Base-by-base conservation (phyloP, 331 rosid species). In the Rosa hybrid region DNA sequence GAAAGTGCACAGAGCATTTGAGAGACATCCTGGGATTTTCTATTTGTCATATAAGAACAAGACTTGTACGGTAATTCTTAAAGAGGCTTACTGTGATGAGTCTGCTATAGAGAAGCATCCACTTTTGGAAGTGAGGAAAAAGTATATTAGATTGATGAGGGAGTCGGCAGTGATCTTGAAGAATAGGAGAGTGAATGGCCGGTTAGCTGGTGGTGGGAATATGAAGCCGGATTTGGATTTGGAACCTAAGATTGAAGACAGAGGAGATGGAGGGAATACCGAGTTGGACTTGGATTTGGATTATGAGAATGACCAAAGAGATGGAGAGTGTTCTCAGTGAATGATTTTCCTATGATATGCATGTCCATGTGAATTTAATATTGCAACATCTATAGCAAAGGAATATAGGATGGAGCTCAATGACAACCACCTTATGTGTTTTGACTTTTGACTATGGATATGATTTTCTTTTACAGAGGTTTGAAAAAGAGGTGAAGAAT, bases 1-100 rank as follows among this genome's bases (percentile, higher is more conserved):
- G 88, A 94, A 92, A 86, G 85, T 92, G 82, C 98, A 92, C 83
- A 92, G 70, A 77, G 97, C 91, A 17, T 94, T 94, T 76, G 98
- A 94, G 89, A 81, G 98, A 72, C 98, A 94, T 81, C 96, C 96
- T 42, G 89, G 89, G 56, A 85, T 94, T 81, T 94, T 92, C 75
- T 91, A 94, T 70, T 84, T 89, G 69, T 92, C 98, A 71, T 41
- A 81, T 45, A 89, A 76, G 89, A 91, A 91, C 82, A 94, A 89
- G 62, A 92, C 98, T 54, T 92, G 98, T 79, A 86, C 97, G 2
- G 91, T 85, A 34, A 92, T 94, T 78, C 98, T 92, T 53, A 94
- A 91, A 82, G 96, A 92, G 84, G 90, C 98, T 76, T 90, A 89
- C 83, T 80, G 77, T 42, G 75, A 83, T 77, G 82, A 79, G 74